phyloP scores from a whole-genome alignment of 257 asterid genomes.

The Voacanga thouarsii region DNA sequence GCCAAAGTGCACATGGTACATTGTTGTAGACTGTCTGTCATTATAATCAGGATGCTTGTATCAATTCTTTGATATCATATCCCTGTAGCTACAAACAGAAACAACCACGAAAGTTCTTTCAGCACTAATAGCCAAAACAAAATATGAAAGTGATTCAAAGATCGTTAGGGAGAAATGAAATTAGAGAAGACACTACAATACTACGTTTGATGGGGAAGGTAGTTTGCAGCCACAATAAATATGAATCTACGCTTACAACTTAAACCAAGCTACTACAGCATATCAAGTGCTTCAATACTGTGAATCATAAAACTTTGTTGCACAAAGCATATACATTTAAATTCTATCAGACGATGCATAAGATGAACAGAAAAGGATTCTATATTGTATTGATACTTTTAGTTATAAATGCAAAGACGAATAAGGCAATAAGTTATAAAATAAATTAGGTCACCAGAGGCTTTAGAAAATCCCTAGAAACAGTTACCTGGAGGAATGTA shows the following conservation, averaged over 20 bases:
- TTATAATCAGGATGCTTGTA: conserved; percentile 51
- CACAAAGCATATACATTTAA: too few relatives aligned
- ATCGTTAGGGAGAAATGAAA: background rate
- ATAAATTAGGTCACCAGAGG: background rate
- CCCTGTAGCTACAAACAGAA: conserved; percentile 68
- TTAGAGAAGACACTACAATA: background rate
- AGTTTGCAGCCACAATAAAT: background rate
- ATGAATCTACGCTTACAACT: background rate
- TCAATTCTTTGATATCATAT: conserved; percentile 77
- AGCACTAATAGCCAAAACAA: background rate
- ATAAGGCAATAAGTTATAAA: background rate
- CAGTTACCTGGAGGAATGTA: conserved; percentile 79
- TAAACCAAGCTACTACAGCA: background rate
- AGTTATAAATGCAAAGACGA: background rate
- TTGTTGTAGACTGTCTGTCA: background rate
- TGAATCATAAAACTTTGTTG: background rate
- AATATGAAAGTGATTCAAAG: background rate
- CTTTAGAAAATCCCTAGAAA: background rate
- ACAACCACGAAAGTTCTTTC: background rate
- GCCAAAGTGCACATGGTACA: background rate
- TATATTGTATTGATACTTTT: background rate
- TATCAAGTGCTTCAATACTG: too few relatives aligned
- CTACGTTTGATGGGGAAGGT: background rate
- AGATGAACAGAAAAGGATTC: background rate
- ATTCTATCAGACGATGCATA: background rate